Base-by-base conservation (phyloP, 1,139 yeast genomes). In the Pneumocystis murina region DNA sequence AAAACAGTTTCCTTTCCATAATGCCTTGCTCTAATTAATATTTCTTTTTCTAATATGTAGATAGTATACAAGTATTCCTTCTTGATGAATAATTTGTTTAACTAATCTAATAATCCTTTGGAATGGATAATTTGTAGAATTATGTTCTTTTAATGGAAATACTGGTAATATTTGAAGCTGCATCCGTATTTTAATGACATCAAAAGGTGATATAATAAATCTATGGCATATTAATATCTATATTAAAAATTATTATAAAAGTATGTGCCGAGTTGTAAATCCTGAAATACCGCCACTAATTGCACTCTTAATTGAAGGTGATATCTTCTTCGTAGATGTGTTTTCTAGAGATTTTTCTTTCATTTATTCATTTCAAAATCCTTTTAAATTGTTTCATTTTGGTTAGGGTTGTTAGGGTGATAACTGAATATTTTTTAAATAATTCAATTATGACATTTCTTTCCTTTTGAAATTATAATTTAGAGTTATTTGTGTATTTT, bases 1-100 rank as follows among this genome's bases (percentile, higher is more conserved):
- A 0, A 98, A 96, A 0, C 88, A 81, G 72, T 92, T 92, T 0
- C 98, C 98, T 73, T 90, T 91, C 97, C 97, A 92, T 30, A 92
- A 77, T 0, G 91, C 84, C 64, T 35, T 33, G 20, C 4, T 55
- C 24, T 35, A 24, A 54, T 20, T 39, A 20, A 57, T 38, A 38
- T 41, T 6, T 20, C 3, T 41, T 17, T 17, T 20, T 41, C 1
- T 41, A 17, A 41, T 41, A 6, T 41, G 16, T 38, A 38, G 14
- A 41, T 8, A n/a, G 16, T 41, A 17, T 41, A 12, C 69, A 12
- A 60, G 35, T 17, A 65, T 36, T 58, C 66, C 66, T 58, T 64
- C 66, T 20, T 65, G 62, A 28, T 55, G 6, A 24, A 64, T 17
- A 43, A 65, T 59, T 30, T 61, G 59, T 33, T 57, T 35, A 61